Evolutionary conservation across 2,329 filamentous ascomycete species (phyloP), one percentile per base, ranked within the genome.

Genomic region (Dryadomyces quercus-mongolicae): DNA sequence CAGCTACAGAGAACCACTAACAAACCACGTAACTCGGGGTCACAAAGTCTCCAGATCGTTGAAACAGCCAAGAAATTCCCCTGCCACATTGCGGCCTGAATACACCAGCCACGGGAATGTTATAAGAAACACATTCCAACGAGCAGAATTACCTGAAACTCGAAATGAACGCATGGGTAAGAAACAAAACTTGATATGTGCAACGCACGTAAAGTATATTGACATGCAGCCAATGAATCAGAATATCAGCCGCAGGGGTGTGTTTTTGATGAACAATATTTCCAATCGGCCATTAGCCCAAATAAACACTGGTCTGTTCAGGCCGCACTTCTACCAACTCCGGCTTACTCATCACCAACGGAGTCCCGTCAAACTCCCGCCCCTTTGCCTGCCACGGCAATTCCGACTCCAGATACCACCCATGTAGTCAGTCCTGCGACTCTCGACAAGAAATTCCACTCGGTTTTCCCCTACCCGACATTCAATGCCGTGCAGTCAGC

Each of bases 401-500:
- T 12, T 4, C 36, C 36, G 6, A 40, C 36, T 13, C 10, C 20
- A 22, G 42, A 44, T 18, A 9, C 15, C 16, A 44, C 10, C 42
- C 18, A n/a, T 9, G 13, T 76, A 1, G 53, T 76, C 54, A 67
- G 65, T 46, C 67, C 71, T 16, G 65, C 64, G 5, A 71, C 93
- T 1, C 84, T 88, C 2, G 84, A 91, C 67, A 78, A 77, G 42
- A 42, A 38, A 5, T 81, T 89, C 59, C 79, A 81, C 21, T 69
- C 78, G 1, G 65, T 92, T 0, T 94, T 93, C 61, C 76, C 82
- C 0, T 93, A 86, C 59, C 76, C 81, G 1, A 67, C 85, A 0
- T 89, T 95, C 70, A 95, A 94, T 64, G 86, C 84, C 7, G 77
- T 92, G 0, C 88, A 94, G 62, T 93, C 88, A 0, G 88, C 84